Base-by-base conservation (phyloP, 2,329 filamentous ascomycete genomes). In the Shiraia sp. region DNA sequence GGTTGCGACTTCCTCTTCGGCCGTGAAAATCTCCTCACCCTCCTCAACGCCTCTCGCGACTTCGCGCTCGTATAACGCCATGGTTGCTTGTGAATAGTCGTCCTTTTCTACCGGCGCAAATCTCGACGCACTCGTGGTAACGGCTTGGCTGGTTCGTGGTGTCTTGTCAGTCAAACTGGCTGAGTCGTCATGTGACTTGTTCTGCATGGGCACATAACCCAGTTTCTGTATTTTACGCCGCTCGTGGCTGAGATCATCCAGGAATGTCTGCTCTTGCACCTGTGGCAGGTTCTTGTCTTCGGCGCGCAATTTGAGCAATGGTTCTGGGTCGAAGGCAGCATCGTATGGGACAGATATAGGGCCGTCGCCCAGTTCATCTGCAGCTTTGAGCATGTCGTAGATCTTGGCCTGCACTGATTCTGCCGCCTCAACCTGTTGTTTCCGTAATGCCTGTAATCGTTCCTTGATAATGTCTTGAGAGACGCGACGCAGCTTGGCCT, bases 1-100 rank as follows among this genome's bases (percentile, higher is more conserved):
- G 4, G 74, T 72, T 8, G 80, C 81, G 17, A 96, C 83, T 28
- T 85, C 79, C 71, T 96, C 93, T 72, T 99, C 93, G 7, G 85
- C 88, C 0, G 88, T 85, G 62, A 99, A 96, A 24, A 99, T 88
- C 69, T 99, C 93, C 68, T 99, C 93, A 60, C 96, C 90, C 63
- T 97, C 93, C 47, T 86, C 83, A 8, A 99, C 82, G 1, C 93
- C 93, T 48, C 90, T 86, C 14, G 93, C 92, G 32, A 95, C 88
- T 69, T 97, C 93, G 35, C 91, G 83, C 61, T 97, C 91, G 66
- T 95, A 96, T 24, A 96, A 75, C 4, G 89, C 90, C 69, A 88
- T 91, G 30, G 90, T 95, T 1, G 88, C 87, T 62, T 90, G 85
- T 0, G 90, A 95, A 58, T 89, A 89, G 68, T 95, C 89, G 50